Conservation (phyloP, 306 rosid species). For the Quercus agrifolia region DNA sequence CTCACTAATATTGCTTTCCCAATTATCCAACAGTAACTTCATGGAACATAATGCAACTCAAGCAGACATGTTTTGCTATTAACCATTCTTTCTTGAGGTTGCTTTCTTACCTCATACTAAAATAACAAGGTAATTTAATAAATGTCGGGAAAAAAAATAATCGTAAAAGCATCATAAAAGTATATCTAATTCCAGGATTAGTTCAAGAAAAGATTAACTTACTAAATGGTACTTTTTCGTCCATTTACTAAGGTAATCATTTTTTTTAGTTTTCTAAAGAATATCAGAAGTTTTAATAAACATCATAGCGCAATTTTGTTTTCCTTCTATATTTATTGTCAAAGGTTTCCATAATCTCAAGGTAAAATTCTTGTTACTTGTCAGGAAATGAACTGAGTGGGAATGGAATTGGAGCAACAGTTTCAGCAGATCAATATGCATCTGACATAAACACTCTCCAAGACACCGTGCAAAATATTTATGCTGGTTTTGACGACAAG, state of each 20-base stretch:
- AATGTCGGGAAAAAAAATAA: no score
- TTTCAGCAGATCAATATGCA: constrained; percentile 65
- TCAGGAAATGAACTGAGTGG: constrained; percentile 91
- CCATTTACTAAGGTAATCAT: background rate
- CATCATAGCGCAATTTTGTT: background rate
- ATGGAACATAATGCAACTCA: no score
- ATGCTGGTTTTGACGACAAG: constrained; percentile 38
- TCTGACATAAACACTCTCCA: constrained; percentile 52
- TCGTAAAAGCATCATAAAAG: no score
- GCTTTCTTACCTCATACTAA: no score
- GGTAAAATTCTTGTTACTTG: background rate
- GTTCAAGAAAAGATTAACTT: no score
- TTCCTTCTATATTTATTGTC: background rate
- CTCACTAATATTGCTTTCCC: no score
- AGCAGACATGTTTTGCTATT: no score
- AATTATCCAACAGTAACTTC: no score
- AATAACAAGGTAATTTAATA: no score
- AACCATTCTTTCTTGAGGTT: no score
- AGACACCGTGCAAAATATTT: constrained; percentile 41
- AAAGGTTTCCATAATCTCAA: background rate
- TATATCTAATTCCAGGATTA: no score
- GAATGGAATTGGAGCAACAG: constrained; percentile 62
- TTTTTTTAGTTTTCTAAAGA: background rate
- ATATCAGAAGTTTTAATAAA: background rate
- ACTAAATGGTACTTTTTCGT: no score